These are phyloP conservation scores for Angomonas desouzai DNA, from an alignment of 208 protist species.

Conservation along the genomic window DNA sequence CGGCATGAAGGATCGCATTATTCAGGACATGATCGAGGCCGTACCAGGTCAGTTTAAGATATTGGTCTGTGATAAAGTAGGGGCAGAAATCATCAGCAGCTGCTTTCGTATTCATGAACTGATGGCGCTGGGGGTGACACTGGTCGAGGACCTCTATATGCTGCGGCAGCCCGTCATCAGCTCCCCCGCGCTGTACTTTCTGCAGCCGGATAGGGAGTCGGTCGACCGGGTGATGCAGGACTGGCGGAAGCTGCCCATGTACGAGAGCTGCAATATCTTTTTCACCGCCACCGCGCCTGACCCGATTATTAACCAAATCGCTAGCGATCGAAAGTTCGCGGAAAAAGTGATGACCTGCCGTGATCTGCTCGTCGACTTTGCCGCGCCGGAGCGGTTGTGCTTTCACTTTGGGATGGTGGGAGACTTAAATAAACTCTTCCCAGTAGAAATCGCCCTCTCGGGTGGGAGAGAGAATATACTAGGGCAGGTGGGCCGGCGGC, in stretches of 20 bases:
- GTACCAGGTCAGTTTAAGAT: constrained; percentile 58
- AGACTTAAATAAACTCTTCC: constrained; percentile 51
- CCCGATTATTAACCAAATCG: constrained; percentile 39
- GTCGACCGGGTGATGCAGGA: constrained; percentile 57
- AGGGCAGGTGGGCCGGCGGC: constrained; percentile 35
- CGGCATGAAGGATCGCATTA: constrained; percentile 47
- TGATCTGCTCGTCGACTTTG: constrained; percentile 72
- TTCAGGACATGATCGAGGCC: constrained; percentile 55
- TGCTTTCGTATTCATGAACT: constrained; percentile 73
- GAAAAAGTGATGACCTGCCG: constrained; percentile 44
- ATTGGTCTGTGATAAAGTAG: constrained; percentile 58
- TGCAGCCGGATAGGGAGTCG: constrained; percentile 38
- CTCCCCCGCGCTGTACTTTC: constrained; percentile 68
- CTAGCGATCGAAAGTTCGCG: constrained; percentile 30
- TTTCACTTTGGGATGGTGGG: constrained; percentile 61
- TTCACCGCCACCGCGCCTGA: constrained; percentile 45
- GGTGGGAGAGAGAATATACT: constrained; percentile 37
- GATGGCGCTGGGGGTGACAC: constrained; percentile 67
- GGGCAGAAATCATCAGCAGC: constrained; percentile 49
- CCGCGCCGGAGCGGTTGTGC: constrained; percentile 49
- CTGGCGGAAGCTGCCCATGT: constrained; percentile 48
- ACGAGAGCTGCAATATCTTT: constrained; percentile 76
- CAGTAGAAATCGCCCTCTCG: constrained; percentile 25
- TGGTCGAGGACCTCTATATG: constrained; percentile 69
- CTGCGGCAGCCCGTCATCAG: constrained; percentile 59